Conservation (phyloP, 2,329 filamentous ascomycete genomes). For the Trichoderma gracile region DNA sequence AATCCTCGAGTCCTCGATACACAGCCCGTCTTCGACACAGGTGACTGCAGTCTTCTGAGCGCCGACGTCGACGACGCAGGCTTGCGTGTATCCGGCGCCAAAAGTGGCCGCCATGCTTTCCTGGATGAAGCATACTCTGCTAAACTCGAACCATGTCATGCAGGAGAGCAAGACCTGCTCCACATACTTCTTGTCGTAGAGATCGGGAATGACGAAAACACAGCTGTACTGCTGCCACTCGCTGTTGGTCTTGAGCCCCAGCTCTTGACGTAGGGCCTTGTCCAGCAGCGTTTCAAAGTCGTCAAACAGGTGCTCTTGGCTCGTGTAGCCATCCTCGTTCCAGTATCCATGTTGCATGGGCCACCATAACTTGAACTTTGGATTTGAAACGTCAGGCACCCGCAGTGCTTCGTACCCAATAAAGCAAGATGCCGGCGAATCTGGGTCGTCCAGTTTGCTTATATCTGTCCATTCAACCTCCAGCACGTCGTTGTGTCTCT, state of each 20-base stretch:
- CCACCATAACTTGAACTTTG: constrained; percentile 91
- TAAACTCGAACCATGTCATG: constrained; percentile 87
- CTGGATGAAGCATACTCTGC: constrained; percentile 88
- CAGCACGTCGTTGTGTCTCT: constrained; percentile 90
- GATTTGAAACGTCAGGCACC: constrained; percentile 84
- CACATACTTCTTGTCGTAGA: constrained; percentile 94
- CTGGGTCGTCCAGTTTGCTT: constrained; percentile 63
- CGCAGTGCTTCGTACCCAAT: constrained; percentile 80
- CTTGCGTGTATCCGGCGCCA: constrained; percentile 89
- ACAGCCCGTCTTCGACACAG: constrained; percentile 95
- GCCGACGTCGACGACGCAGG: constrained; percentile 93
- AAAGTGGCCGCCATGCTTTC: constrained; percentile 94
- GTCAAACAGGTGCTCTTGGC: constrained; percentile 76
- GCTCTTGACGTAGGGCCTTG: constrained; percentile 80
- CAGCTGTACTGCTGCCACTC: constrained; percentile 91
- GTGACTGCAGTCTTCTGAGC: constrained; percentile 97
- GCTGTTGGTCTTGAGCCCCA: constrained; percentile 74
- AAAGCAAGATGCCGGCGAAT: constrained; percentile 64
- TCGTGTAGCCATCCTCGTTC: constrained; percentile 86
- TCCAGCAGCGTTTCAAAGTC: constrained; percentile 88
- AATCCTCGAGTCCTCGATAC: constrained; percentile 89
- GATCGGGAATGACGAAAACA: constrained; percentile 93
- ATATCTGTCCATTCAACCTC: constrained; percentile 96
- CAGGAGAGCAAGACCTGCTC: constrained; percentile 81
- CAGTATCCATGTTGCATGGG: constrained; percentile 83